phyloP scores from a whole-genome alignment of 2,329 filamentous ascomycete species.

The Exophiala spinifera region DNA sequence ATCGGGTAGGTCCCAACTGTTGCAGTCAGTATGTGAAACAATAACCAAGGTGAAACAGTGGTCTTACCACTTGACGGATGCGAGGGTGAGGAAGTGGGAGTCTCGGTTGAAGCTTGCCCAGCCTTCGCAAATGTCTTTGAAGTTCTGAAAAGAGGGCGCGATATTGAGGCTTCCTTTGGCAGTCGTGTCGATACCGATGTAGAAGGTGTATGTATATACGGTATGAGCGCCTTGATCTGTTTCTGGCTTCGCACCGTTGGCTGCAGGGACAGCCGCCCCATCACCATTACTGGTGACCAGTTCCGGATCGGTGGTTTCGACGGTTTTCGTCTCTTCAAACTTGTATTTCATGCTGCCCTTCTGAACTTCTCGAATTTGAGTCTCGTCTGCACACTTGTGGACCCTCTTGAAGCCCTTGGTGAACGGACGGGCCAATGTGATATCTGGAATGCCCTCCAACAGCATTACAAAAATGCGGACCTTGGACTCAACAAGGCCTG shows the following conservation, averaged over 20 bases:
- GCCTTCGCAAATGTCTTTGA: slow-evolving; percentile 74
- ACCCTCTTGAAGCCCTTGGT: slow-evolving; percentile 86
- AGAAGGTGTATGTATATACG: slow-evolving; percentile 88
- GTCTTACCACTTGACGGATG: slow-evolving; percentile 80
- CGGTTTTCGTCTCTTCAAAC: slow-evolving; percentile 51
- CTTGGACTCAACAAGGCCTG: slow-evolving; percentile 90
- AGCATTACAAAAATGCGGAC: slow-evolving; percentile 79
- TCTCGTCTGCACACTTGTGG: slow-evolving; percentile 64
- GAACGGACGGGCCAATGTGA: slow-evolving; percentile 83
- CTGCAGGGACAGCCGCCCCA: slow-evolving; percentile 37
- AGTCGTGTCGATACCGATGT: slow-evolving; percentile 64
- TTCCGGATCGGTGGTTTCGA: slow-evolving; percentile 49
- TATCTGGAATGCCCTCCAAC: slow-evolving; percentile 74
- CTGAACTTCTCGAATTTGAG: slow-evolving; percentile 61
- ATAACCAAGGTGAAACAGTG: background rate
- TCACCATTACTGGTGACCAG: slow-evolving; percentile 49
- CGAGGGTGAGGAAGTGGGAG: slow-evolving; percentile 75
- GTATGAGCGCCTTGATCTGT: slow-evolving; percentile 45
- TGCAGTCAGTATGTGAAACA: slow-evolving; percentile 13
- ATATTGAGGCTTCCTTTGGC: slow-evolving; percentile 51
- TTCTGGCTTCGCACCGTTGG: slow-evolving; percentile 40
- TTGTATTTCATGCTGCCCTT: slow-evolving; percentile 62
- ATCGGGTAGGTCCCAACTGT: slow-evolving; percentile 78
- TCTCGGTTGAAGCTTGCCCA: slow-evolving; percentile 73
- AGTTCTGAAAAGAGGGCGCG: slow-evolving; percentile 76